phyloP scores from a whole-genome alignment of 495 filamentous ascomycete genomes.

The Aspergillus biplanus region DNA sequence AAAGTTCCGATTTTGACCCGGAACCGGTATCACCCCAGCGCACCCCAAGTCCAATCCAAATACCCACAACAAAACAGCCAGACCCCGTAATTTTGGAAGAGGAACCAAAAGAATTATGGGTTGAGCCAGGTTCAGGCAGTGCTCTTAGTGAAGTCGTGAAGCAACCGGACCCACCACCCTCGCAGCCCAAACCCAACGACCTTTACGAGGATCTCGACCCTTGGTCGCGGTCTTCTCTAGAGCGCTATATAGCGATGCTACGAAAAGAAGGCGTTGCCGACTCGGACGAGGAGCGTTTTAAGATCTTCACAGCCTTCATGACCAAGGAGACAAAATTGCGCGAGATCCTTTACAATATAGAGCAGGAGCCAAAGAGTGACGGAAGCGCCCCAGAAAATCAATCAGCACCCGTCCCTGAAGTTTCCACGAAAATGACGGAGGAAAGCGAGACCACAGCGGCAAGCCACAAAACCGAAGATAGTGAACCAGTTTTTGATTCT shows the following conservation, averaged over 20 bases:
- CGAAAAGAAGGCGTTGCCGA: slow-evolving; percentile 56
- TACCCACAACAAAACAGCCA: slow-evolving; percentile 11
- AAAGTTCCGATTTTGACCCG: slow-evolving; percentile 3
- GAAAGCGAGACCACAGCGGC: neutral
- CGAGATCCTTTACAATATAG: slow-evolving; percentile 56
- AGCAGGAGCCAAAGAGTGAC: slow-evolving; percentile 33
- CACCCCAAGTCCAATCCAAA: slow-evolving; percentile 26
- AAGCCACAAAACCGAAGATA: slow-evolving; percentile 11
- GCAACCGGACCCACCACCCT: slow-evolving; percentile 8
- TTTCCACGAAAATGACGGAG: slow-evolving; percentile 7
- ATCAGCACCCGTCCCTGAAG: slow-evolving; percentile 16
- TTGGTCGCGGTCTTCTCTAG: slow-evolving; percentile 56
- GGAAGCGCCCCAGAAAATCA: slow-evolving; percentile 17
- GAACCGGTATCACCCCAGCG: slow-evolving; percentile 11
- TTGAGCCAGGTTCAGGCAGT: neutral
- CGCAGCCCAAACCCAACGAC: slow-evolving; percentile 31
- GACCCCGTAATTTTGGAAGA: slow-evolving; percentile 12
- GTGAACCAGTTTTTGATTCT: slow-evolving; percentile 32
- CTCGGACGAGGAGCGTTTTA: slow-evolving; percentile 53
- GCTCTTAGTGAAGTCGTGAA: slow-evolving; percentile 7
- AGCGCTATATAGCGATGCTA: slow-evolving; percentile 56
- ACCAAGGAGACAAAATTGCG: slow-evolving; percentile 56
- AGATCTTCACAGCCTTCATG: slow-evolving; percentile 55
- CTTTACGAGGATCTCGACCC: slow-evolving; percentile 56
- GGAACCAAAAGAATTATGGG: neutral